phyloP scores from a whole-genome alignment of 768 basidiomycete genomes.

The Tricholoma saponaceum region DNA sequence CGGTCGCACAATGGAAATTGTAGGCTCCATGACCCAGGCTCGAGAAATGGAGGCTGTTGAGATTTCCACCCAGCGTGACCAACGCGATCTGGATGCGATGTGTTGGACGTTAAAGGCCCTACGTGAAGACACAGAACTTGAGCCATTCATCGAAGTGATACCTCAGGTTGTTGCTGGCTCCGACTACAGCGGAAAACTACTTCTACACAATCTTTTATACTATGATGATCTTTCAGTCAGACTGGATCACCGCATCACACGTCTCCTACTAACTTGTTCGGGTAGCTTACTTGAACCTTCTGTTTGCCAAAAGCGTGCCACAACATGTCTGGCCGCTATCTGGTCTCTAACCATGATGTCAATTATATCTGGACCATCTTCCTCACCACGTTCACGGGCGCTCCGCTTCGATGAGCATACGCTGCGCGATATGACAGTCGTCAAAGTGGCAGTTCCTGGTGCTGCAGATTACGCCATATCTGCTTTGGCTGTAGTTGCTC shows the following conservation, averaged over 20 bases:
- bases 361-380: constrained; percentile 19
- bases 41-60: constrained; percentile 31
- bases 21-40: constrained; percentile 24
- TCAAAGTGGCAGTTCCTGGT: constrained; percentile 18
- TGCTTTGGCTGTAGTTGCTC: constrained; percentile 26
- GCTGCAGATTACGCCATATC: constrained; percentile 26
- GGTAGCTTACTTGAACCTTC: constrained; percentile 20
- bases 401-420: constrained; percentile 33
- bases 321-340: constrained; percentile 33
- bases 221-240: constrained; percentile 26
- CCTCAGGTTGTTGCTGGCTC: constrained; percentile 30
- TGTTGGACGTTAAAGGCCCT: constrained; percentile 34
- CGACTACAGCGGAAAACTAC: constrained; percentile 36
- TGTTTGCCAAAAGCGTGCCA: constrained; percentile 25
- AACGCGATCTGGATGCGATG: constrained; percentile 36
- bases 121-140: constrained; percentile 30
- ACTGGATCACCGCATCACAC: constrained; percentile 31
- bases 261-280: constrained; percentile 26
- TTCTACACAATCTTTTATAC: constrained; percentile 27
- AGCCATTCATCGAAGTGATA: constrained; percentile 32
- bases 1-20: constrained; percentile 12
- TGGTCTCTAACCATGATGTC: constrained; percentile 41
- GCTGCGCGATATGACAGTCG: constrained; percentile 21
- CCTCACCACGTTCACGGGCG: constrained; percentile 13
- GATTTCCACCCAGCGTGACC: constrained; percentile 29